Conservation (phyloP, 1,284 basidiomycete genomes). For the Sporisorium iseilematis-ciliati region DNA sequence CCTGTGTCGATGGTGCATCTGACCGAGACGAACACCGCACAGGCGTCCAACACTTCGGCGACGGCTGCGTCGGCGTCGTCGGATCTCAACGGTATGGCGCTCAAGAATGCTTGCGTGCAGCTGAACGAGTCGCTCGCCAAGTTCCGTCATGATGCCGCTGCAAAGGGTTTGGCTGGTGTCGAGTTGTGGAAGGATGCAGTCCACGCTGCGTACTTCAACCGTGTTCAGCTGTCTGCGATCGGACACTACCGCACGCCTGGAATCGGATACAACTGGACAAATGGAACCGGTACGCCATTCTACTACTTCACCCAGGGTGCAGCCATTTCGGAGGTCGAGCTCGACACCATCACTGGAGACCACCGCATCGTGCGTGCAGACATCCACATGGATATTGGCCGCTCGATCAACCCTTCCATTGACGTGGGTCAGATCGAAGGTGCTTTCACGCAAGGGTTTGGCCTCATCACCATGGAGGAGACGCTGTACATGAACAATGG, state of each 20-base stretch:
- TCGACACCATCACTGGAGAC: slow-evolving; percentile 70
- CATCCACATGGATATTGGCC: slow-evolving; percentile 69
- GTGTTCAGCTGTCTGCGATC: slow-evolving; percentile 67
- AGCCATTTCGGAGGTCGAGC: slow-evolving; percentile 68
- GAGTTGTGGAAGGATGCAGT: slow-evolving; percentile 62
- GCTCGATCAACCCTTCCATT: slow-evolving; percentile 69
- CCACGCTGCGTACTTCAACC: slow-evolving; percentile 68
- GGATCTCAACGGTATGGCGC: slow-evolving; percentile 61
- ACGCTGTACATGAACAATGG: slow-evolving; percentile 67
- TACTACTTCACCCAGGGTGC: slow-evolving; percentile 68
- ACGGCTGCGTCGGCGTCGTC: slow-evolving; percentile 63
- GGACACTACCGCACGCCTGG: slow-evolving; percentile 69
- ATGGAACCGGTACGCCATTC: slow-evolving; percentile 61
- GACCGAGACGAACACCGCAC: slow-evolving; percentile 65
- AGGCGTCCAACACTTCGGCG: slow-evolving; percentile 69
- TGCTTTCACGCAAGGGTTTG: slow-evolving; percentile 61
- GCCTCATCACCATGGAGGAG: slow-evolving; percentile 70
- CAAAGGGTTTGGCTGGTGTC: slow-evolving; percentile 33
- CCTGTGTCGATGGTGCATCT: slow-evolving; percentile 63
- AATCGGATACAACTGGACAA: slow-evolving; percentile 68
- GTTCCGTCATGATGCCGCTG: slow-evolving; percentile 41
- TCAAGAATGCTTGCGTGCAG: slow-evolving; percentile 70
- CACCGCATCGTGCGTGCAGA: slow-evolving; percentile 62
- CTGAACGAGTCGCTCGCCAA: slow-evolving; percentile 65
- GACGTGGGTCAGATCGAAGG: slow-evolving; percentile 71